Evolutionary conservation across 768 basidiomycete genomes (phyloP), one percentile per base, ranked within the genome.

Genomic region (Phylloporus scabripes): DNA sequence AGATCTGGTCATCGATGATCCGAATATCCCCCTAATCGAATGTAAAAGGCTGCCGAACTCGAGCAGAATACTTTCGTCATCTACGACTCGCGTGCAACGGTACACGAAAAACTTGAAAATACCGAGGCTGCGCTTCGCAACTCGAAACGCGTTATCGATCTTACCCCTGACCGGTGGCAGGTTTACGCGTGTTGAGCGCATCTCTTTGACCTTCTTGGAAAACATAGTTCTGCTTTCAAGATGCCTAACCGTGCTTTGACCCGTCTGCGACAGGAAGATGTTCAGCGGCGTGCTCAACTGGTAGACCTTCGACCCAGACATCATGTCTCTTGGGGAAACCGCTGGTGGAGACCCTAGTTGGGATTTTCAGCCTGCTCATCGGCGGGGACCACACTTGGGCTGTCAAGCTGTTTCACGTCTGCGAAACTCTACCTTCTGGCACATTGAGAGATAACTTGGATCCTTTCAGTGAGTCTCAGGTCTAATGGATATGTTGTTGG

Each of bases 391-490:
- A 71, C 40, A 60, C 66, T 0, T 65, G 65, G 9, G 71, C 81
- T 11, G 57, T 87, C 20, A 51, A 52, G 2, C 56, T 89, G 1
- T 74, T 80, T 11, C 76, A 74, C 37, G 78, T 90, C 33, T 87
- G 78, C n/a, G n/a, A n/a, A 1, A 80, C 84, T 0, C 69, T 93
- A 6, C 91, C 91, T 70, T 87, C 86, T 0, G 87, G 90, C 1
- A 87, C 85, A 10, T 68, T 89, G 14, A 71, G 86, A 40, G 85
- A 86, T 24, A 88, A 87, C 48, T 56, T 89, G 3, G 86, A 88
- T 68, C 86, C 85, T 3, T 87, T 87, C 63, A 65, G 82, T 78
- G 52, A 50, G 66, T 49, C 24, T 23, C 8, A 0, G 14, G 38
- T n/a, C 10, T 4, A 1, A 0, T 41, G 9, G 36, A 15, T 3